Conservation (phyloP, 192 early-diverging fungal species). For the Phlyctochytrium bullatum region DNA sequence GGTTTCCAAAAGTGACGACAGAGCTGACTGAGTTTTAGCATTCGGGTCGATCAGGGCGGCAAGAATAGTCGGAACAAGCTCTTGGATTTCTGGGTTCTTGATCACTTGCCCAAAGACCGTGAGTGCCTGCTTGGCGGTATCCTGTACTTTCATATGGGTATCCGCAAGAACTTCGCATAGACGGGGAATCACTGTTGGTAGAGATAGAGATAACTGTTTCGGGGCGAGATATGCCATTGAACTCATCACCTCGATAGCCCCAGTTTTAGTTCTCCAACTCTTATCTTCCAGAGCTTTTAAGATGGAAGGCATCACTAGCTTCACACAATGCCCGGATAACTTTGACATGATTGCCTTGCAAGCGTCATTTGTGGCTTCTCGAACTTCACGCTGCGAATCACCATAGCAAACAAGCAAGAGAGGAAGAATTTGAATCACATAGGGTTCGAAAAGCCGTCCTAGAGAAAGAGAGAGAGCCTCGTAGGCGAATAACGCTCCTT, state of each 20-base stretch:
- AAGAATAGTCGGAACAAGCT: constrained; percentile 81
- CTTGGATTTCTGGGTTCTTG: constrained; percentile 96
- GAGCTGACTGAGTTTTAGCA: constrained; percentile 74
- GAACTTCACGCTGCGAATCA: constrained; percentile 79
- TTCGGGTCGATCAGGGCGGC: constrained; percentile 87
- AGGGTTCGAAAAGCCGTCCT: constrained; percentile 94
- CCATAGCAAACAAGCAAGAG: constrained; percentile 83
- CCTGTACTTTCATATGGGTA: constrained; percentile 87
- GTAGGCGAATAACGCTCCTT: constrained; percentile 93
- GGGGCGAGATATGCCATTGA: constrained; percentile 96
- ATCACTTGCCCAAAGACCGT: constrained; percentile 92
- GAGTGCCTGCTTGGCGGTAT: constrained; percentile 80
- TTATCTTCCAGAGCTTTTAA: constrained; percentile 83
- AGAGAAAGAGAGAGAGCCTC: constrained; percentile 83
- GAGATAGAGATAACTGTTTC: constrained; percentile 84
- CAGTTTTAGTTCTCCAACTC: constrained; percentile 97
- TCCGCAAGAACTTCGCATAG: constrained; percentile 91
- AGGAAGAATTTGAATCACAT: constrained; percentile 92
- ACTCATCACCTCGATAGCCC: constrained; percentile 88
- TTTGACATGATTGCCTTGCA: constrained; percentile 92
- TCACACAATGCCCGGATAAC: constrained; percentile 93
- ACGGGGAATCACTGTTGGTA: constrained; percentile 90
- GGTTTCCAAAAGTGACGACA: constrained; percentile 84
- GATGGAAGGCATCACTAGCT: constrained; percentile 88
- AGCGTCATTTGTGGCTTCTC: constrained; percentile 87